These are phyloP conservation scores for Phragmites australis DNA, from an alignment of 176 grass and related monocot species.

Conservation along the genomic window DNA sequence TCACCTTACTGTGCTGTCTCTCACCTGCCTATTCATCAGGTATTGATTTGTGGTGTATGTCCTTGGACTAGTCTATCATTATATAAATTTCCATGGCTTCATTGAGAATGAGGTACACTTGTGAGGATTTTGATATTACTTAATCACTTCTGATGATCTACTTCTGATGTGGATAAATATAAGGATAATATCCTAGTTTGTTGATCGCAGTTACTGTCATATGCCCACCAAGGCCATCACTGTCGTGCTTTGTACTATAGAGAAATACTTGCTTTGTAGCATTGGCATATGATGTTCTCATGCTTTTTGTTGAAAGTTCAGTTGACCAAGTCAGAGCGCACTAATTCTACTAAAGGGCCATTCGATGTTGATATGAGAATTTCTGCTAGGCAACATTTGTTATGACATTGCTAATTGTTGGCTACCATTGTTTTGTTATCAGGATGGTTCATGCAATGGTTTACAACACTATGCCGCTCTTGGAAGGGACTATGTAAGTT, in stretches of 20 bases:
- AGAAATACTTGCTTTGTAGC: neutral
- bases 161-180: neutral
- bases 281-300: neutral
- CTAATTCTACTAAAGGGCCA: neutral
- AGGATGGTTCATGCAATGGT: slow-evolving; percentile 99
- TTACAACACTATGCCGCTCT: slow-evolving; percentile 95
- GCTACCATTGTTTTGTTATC: slow-evolving; percentile 32
- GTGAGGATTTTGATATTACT: neutral
- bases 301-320: neutral
- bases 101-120: slow-evolving; percentile 14
- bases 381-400: slow-evolving; percentile 10
- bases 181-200: neutral
- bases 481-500: slow-evolving; percentile 82
- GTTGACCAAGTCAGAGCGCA: neutral
- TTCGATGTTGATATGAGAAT: neutral
- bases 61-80: neutral
- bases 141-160: neutral
- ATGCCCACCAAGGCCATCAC: neutral
- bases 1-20: slow-evolving; percentile 63
- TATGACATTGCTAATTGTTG: slow-evolving; percentile 11
- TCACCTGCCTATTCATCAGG: slow-evolving; percentile 96
- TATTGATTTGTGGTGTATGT: slow-evolving; percentile 17
- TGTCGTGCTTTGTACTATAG: neutral
- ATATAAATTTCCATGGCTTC: slow-evolving; percentile 8
- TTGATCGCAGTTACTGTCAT: slow-evolving; percentile 3